phyloP scores from a whole-genome alignment of 1,139 yeast genomes.

The Protomyces gravidus region DNA sequence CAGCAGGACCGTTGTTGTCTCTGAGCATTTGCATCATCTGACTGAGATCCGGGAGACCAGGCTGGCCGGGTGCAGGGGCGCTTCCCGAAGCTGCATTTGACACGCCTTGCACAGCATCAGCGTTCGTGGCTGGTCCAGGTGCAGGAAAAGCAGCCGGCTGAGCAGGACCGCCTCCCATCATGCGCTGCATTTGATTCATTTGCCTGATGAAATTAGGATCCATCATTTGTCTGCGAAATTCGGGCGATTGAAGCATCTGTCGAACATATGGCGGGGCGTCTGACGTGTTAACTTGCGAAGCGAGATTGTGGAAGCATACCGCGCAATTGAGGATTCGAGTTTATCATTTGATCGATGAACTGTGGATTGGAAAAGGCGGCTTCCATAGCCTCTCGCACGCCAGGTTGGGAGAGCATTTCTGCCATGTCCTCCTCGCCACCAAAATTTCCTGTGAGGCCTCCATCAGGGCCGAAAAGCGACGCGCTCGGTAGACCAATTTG shows the following conservation, averaged over 20 bases:
- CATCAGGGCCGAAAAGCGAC: conserved; percentile 90
- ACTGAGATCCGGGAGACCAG: conserved; percentile 31
- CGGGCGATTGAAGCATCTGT: conserved; percentile 76
- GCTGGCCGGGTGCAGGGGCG: conserved; percentile 23
- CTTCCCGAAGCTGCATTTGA: conserved; percentile 28
- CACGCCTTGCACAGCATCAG: conserved; percentile 45
- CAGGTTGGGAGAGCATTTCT: conserved; percentile 36
- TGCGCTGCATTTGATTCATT: conserved; percentile 69
- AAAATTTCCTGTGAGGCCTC: conserved; percentile 54
- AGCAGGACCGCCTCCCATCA: conserved; percentile 43
- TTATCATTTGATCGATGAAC: conserved; percentile 73
- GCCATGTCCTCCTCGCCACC: conserved; percentile 65
- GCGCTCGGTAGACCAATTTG: conserved; percentile 75
- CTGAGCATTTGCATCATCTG: conserved; percentile 33
- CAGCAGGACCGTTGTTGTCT: conserved; percentile 30
- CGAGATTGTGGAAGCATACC: too few relatives aligned
- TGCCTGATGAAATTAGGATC: conserved; percentile 57
- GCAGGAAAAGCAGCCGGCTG: conserved; percentile 35
- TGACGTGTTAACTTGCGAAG: too few relatives aligned
- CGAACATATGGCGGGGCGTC: conserved; percentile 68
- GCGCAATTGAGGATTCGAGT: conserved; percentile 63
- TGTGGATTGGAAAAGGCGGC: conserved; percentile 68
- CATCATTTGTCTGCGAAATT: conserved; percentile 70
- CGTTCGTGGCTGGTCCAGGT: conserved; percentile 47
- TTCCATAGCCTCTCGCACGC: conserved; percentile 57